Conservation (phyloP, 805 yeast genomes). For the Ogataea saltuana region DNA sequence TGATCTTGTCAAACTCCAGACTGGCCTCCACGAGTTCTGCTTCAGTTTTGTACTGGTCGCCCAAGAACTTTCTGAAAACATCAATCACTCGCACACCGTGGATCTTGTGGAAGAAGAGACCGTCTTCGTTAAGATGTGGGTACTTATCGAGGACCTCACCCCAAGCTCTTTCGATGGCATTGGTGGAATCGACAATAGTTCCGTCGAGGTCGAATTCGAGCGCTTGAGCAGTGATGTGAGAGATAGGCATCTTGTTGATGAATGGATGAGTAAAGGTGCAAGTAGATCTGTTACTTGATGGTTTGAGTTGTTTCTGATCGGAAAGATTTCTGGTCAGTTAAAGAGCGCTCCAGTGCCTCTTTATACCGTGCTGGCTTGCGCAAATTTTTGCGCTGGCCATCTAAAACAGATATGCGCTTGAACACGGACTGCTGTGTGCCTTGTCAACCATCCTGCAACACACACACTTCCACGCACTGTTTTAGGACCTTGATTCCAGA, state of each 20-base stretch:
- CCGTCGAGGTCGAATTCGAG: conserved; percentile 83
- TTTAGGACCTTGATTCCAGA: conserved; percentile 1
- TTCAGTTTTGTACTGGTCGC: conserved; percentile 30
- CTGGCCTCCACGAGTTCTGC: conserved; percentile 20
- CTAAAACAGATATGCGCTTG: too few relatives aligned
- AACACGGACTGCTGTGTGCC: conserved; percentile 1
- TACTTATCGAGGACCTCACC: conserved; percentile 67
- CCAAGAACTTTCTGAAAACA: conserved; percentile 71
- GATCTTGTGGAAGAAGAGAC: conserved; percentile 65
- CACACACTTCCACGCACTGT: not conserved
- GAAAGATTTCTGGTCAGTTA: not conserved
- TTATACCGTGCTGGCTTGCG: not conserved
- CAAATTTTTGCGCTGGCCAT: too few relatives aligned
- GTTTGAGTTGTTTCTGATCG: not conserved
- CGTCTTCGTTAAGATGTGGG: conserved; percentile 43
- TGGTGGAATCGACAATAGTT: conserved; percentile 79
- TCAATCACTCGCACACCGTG: conserved; percentile 88
- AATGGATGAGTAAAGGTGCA: not conserved
- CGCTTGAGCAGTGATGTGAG: conserved; percentile 13
- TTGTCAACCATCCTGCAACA: not conserved
- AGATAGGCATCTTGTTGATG: conserved; percentile 5
- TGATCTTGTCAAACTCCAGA: conserved; percentile 56
- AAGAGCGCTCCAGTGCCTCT: not conserved
- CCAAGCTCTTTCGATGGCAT: conserved; percentile 84
- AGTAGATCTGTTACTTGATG: too few relatives aligned